Percentiles rank a stretch among this genome's conserved stretches.
phyloP scores from a whole-genome alignment of 352 stramenopile species.

The Blastocystis sp. region DNA sequence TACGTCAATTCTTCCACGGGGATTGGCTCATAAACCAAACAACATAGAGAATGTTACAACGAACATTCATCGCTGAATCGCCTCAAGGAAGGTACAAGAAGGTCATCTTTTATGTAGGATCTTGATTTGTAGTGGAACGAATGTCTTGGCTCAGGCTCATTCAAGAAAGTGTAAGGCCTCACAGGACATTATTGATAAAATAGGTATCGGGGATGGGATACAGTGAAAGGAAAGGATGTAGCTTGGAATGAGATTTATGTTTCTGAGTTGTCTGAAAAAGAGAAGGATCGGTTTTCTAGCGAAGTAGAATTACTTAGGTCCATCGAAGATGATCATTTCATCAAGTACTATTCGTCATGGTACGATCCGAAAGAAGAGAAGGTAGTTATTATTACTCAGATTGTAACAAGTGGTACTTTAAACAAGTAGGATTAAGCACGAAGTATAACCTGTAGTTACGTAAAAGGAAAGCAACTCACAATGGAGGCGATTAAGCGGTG shows the following conservation, averaged over 20 bases:
- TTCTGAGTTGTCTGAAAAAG: slow-evolving; percentile 82
- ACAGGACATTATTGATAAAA: background rate
- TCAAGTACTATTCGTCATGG: slow-evolving; percentile 96
- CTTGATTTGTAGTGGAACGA: slow-evolving; percentile 19
- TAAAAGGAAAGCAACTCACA: slow-evolving; percentile 73
- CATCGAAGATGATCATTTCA: slow-evolving; percentile 96
- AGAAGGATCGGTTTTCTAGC: slow-evolving; percentile 88
- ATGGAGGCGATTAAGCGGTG: slow-evolving; percentile 74
- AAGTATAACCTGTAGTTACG: slow-evolving; percentile 36
- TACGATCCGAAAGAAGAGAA: slow-evolving; percentile 93
- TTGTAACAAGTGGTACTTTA: slow-evolving; percentile 87
- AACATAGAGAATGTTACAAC: background rate
- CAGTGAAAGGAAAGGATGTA: slow-evolving; percentile 93
- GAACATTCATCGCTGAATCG: slow-evolving; percentile 34
- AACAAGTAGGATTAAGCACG: slow-evolving; percentile 69
- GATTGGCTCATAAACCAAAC: background rate
- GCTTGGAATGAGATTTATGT: slow-evolving; percentile 97
- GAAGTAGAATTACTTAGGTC: slow-evolving; percentile 90
- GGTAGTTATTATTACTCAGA: slow-evolving; percentile 97
- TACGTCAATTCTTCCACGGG: background rate
- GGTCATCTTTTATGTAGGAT: background rate
- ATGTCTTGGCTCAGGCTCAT: slow-evolving; percentile 50
- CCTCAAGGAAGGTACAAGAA: slow-evolving; percentile 54
- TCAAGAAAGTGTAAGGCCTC: slow-evolving; percentile 36
- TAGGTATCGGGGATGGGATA: slow-evolving; percentile 88